Conservation (phyloP, 2,329 filamentous ascomycete genomes). For the Colletotrichum godetiae region DNA sequence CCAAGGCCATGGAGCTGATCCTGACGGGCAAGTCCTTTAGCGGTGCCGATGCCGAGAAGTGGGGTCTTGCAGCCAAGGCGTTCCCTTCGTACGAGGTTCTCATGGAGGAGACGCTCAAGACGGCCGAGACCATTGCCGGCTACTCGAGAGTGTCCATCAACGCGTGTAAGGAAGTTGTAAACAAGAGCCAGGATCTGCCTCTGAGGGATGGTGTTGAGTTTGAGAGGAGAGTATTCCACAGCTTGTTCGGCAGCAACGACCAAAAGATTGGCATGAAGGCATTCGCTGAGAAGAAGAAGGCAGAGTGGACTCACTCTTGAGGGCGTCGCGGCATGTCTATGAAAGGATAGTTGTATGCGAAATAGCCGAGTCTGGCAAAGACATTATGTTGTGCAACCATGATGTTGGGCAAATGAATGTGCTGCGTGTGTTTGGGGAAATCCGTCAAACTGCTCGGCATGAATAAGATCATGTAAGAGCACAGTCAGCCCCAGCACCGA, state of each 20-base stretch:
- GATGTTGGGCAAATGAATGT: background rate
- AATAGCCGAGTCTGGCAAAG: conserved; percentile 16
- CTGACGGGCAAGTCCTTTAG: conserved; percentile 87
- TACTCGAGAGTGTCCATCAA: conserved; percentile 89
- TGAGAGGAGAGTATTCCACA: conserved; percentile 93
- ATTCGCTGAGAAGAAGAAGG: conserved; percentile 94
- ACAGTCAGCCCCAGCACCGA: conserved; percentile 26
- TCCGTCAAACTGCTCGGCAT: background rate
- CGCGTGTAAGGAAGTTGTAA: conserved; percentile 97
- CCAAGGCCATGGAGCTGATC: conserved; percentile 90
- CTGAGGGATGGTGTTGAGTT: conserved; percentile 93
- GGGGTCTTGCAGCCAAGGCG: conserved; percentile 88
- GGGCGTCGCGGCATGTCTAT: too few relatives aligned
- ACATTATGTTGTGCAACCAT: conserved; percentile 20
- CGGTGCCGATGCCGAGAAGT: conserved; percentile 85
- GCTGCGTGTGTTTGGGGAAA: conserved; percentile 8
- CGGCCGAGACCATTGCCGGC: conserved; percentile 88
- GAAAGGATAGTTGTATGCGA: conserved; percentile 16
- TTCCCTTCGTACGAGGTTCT: conserved; percentile 85
- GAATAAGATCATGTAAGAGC: conserved; percentile 8
- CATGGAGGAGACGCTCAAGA: conserved; percentile 82
- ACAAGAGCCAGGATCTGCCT: conserved; percentile 94
- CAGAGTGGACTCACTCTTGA: conserved; percentile 88
- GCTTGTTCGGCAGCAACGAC: conserved; percentile 91
- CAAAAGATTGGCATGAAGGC: conserved; percentile 98